A percentile compares a stretch with the other conserved stretches of the same genome.
Evolutionary conservation across 306 rosid genomes (phyloP).

Genomic region (Luffa acutangula): DNA sequence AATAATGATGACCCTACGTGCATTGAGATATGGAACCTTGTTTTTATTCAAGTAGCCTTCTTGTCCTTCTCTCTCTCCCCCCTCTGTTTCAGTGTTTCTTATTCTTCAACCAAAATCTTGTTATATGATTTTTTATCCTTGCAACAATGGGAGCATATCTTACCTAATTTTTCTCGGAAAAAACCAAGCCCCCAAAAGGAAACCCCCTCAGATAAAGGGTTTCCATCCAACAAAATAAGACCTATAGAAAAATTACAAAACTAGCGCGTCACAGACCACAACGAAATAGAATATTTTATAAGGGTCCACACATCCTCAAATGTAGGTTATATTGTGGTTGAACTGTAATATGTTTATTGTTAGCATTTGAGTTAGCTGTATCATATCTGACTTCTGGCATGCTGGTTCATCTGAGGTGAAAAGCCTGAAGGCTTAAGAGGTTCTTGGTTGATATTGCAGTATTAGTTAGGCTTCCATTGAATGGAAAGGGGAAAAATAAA

Average conservation of each 20-base stretch:
- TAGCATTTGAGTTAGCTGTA: neutral
- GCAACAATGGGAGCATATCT: neutral
- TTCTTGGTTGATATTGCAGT: neutral
- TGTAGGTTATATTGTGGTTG: neutral
- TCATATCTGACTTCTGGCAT: neutral
- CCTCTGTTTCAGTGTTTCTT: neutral
- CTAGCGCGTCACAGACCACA: too few relatives aligned
- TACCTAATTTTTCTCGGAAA: neutral
- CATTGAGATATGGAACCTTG: constrained; percentile 96
- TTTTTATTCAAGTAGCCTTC: constrained; percentile 79
- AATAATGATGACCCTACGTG: constrained; percentile 92
- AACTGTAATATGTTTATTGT: neutral
- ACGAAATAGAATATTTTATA: too few relatives aligned
- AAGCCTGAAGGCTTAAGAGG: neutral
- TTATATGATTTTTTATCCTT: neutral
- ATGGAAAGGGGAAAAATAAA: neutral
- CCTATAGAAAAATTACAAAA: too few relatives aligned
- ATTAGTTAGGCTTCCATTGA: neutral
- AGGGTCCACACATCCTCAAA: neutral
- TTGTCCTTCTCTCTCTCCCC: neutral
- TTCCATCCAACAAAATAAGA: too few relatives aligned
- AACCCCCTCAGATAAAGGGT: too few relatives aligned
- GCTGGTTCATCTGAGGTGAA: neutral
- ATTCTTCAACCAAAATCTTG: neutral
- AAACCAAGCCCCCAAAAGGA: too few relatives aligned